These are phyloP conservation scores for Ceratocystis albifundus DNA, from an alignment of 2,329 filamentous ascomycete species.

Conservation along the genomic window DNA sequence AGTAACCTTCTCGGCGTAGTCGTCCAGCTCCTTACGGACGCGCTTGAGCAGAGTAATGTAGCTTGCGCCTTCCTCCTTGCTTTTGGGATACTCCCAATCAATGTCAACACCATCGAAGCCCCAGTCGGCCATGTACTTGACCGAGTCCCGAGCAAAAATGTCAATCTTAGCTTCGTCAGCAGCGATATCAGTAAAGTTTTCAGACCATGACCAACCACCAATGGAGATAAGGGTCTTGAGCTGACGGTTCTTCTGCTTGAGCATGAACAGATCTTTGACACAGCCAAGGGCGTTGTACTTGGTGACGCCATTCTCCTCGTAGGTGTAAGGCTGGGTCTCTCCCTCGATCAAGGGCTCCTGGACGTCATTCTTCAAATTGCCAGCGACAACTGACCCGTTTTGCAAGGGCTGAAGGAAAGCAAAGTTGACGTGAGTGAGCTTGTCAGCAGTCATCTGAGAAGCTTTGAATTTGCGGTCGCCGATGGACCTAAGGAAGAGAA, in stretches of 20 bases:
- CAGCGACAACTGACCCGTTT: constrained; percentile 61
- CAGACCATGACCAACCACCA: constrained; percentile 75
- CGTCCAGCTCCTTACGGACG: constrained; percentile 38
- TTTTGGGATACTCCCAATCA: constrained; percentile 34
- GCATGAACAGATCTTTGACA: constrained; percentile 63
- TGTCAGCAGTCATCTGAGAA: constrained; percentile 53
- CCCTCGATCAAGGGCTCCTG: constrained; percentile 56
- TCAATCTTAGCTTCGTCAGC: constrained; percentile 50
- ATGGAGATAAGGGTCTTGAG: constrained; percentile 70
- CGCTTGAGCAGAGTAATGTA: constrained; percentile 37
- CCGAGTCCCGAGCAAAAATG: constrained; percentile 57
- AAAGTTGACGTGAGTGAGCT: constrained; percentile 68
- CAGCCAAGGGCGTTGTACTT: constrained; percentile 70
- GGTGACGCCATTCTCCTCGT: constrained; percentile 46
- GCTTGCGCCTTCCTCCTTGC: constrained; percentile 34
- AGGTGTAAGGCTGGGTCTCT: background rate
- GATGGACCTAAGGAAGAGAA: constrained; percentile 43
- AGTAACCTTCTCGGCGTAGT: constrained; percentile 36
- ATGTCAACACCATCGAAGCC: constrained; percentile 46
- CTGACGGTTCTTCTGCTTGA: constrained; percentile 67
- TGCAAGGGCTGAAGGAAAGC: constrained; percentile 66
- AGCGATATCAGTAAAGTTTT: constrained; percentile 59
- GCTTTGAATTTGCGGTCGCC: constrained; percentile 66
- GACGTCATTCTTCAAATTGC: constrained; percentile 56
- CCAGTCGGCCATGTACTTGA: constrained; percentile 59